A percentile compares a stretch with the other conserved stretches of the same genome.
phyloP scores from a whole-genome alignment of 495 filamentous ascomycete species.

The Tuber magnatum region DNA sequence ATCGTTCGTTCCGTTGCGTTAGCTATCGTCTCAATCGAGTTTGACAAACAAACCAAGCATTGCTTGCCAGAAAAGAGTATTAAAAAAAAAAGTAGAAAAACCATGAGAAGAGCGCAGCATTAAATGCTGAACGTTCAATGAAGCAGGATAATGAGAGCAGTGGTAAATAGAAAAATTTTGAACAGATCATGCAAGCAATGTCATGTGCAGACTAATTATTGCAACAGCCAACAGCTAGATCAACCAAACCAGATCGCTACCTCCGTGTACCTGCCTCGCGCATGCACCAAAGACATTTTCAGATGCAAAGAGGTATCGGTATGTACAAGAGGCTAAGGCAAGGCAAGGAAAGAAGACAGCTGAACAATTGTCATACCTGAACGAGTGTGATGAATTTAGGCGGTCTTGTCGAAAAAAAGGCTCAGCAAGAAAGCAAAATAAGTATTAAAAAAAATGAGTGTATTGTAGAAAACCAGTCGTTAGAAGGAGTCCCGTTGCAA shows the following conservation, averaged over 20 bases:
- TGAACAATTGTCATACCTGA: background rate
- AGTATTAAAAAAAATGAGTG: background rate
- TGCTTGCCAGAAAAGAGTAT: constrained; percentile 6
- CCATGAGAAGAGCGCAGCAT: background rate
- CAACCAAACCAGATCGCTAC: background rate
- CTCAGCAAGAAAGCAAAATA: background rate
- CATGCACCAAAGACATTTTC: background rate
- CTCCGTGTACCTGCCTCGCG: background rate
- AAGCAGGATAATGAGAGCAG: background rate
- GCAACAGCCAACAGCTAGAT: background rate
- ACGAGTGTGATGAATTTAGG: background rate
- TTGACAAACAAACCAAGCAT: background rate
- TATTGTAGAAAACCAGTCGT: background rate
- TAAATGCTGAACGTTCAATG: background rate
- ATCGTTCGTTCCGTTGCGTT: constrained; percentile 6
- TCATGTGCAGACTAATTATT: background rate
- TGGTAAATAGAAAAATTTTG: background rate
- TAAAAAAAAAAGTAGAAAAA: background rate
- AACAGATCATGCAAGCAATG: background rate
- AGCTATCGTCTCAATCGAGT: constrained; percentile 2
- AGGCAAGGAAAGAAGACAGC: background rate
- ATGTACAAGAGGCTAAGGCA: background rate
- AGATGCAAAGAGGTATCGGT: background rate
- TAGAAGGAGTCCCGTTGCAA: background rate
- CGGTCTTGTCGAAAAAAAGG: background rate